Conservation (phyloP, 106 monocot species). For the Chionographis japonica region DNA sequence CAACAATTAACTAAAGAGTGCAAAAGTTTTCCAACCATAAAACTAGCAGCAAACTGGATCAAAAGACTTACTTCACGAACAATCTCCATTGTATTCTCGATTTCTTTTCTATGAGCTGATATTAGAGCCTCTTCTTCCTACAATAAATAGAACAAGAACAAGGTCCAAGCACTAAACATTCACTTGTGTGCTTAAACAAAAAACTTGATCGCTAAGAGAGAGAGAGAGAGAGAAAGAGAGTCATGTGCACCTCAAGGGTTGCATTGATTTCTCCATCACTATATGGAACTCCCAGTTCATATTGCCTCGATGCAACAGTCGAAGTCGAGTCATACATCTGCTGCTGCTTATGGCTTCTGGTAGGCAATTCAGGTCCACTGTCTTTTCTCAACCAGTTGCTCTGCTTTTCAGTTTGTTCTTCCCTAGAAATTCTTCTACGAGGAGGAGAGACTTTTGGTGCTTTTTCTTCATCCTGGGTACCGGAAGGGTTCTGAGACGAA, state of each 20-base stretch:
- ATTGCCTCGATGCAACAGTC: conserved; percentile 16
- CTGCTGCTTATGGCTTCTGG: conserved; percentile 24
- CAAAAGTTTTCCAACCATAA: too few relatives aligned
- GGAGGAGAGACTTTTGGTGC: conserved; percentile 77
- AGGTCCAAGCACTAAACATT: neutral
- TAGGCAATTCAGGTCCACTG: conserved; percentile 24
- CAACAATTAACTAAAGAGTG: too few relatives aligned
- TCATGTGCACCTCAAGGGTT: conserved; percentile 51
- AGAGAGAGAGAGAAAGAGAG: neutral
- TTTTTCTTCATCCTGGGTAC: conserved; percentile 60
- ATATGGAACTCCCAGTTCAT: conserved; percentile 24
- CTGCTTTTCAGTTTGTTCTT: conserved; percentile 69
- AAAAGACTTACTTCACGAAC: conserved; percentile 51
- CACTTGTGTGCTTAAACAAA: neutral
- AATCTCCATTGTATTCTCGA: conserved; percentile 88
- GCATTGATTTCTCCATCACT: conserved; percentile 55
- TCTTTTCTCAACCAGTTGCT: conserved; percentile 46
- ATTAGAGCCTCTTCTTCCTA: conserved; percentile 77
- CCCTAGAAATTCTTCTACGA: conserved; percentile 50
- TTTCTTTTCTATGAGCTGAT: conserved; percentile 80
- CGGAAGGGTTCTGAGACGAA: conserved; percentile 27
- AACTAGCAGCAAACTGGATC: too few relatives aligned
- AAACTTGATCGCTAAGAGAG: neutral
- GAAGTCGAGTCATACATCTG: conserved; percentile 21
- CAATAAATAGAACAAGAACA: conserved; percentile 5